phyloP scores from a whole-genome alignment of 2,329 filamentous ascomycete species.

The Diaporthe australafricana region DNA sequence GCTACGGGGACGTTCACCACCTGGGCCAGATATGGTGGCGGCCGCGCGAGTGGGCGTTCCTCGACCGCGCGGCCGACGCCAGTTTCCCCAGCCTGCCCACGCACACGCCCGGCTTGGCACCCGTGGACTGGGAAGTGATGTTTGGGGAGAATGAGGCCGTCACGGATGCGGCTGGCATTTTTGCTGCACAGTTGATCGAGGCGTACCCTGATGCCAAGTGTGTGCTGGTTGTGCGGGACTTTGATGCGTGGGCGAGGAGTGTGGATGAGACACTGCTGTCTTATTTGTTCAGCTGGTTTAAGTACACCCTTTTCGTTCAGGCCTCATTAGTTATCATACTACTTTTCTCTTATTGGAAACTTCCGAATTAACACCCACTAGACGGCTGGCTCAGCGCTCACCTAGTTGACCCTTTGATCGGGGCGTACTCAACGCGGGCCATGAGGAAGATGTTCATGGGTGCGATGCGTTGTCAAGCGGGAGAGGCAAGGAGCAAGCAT shows the following conservation, averaged over 20 bases:
- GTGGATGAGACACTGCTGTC: slow-evolving; percentile 40
- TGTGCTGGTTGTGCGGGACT: slow-evolving; percentile 38
- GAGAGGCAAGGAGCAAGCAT: neutral
- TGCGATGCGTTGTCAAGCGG: neutral
- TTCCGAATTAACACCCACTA: neutral
- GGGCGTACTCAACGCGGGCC: slow-evolving; percentile 1
- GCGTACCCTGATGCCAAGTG: slow-evolving; percentile 40
- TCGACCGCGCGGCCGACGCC: slow-evolving; percentile 27
- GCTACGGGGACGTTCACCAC: slow-evolving; percentile 25
- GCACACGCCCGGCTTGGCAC: slow-evolving; percentile 6
- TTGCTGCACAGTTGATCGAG: slow-evolving; percentile 35
- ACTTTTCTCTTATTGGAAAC: neutral
- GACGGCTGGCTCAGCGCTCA: slow-evolving; percentile 3
- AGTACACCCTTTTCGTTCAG: neutral
- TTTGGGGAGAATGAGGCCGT: slow-evolving; percentile 38
- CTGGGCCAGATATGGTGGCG: slow-evolving; percentile 16
- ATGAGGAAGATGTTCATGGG: slow-evolving; percentile 22
- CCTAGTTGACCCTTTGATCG: neutral
- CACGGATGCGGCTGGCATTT: slow-evolving; percentile 38
- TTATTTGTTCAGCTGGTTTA: slow-evolving; percentile 9
- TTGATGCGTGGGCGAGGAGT: slow-evolving; percentile 37
- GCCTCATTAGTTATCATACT: neutral
- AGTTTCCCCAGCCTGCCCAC: slow-evolving; percentile 30
- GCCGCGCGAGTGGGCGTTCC: slow-evolving; percentile 22
- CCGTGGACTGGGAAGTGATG: slow-evolving; percentile 37